Base-by-base conservation (phyloP, 2,329 filamentous ascomycete species). In the Fusarium sacchari region DNA sequence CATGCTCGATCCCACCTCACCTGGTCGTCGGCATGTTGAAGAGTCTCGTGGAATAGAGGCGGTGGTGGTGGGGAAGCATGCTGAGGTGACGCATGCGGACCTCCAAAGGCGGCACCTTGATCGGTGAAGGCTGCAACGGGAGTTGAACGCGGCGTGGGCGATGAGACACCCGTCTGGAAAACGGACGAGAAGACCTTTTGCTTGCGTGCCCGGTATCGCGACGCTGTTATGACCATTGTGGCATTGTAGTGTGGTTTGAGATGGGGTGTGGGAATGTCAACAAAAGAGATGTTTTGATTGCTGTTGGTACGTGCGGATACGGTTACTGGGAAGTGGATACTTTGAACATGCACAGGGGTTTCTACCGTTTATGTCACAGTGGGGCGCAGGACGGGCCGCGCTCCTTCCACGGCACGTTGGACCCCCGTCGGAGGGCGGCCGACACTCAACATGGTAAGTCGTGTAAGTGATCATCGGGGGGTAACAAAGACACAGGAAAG, bases 1-100 rank as follows among this genome's bases (percentile, higher is more conserved):
- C 90, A 92, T 65, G 90, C 88, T 69, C 87, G 83, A 77, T 91
- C 89, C 85, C 87, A 91, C 71, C 84, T 85, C 60, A 86, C 83
- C 80, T 91, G 90, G 72, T 90, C 86, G 67, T 83, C 81, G 39
- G 78, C 74, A 34, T 76, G 76, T 65, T 74, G 71, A 68, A 72
- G 61, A 64, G 69, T 64, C 65, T 74, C 68, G 64, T 50, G 77
- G 67, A 72, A 71, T 65, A 59, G 66, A 57, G 67, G 76, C 28
- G 66, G 72, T 40, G 74, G 73, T 50, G 75, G 75, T 52, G 71
- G 71, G 62, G 62, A 69, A 66, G 60, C 59, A 64, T 67, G 60
- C 28, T 71, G 73, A 67, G 64, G 57, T 36, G 73, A 72, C 56
- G 73, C 72, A 66, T 81, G 74, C 42, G 83, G 82, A 39, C 82